Evolutionary conservation across 1,139 yeast genomes (phyloP).

Genomic region (Sugiyamaella grinbergsii): DNA sequence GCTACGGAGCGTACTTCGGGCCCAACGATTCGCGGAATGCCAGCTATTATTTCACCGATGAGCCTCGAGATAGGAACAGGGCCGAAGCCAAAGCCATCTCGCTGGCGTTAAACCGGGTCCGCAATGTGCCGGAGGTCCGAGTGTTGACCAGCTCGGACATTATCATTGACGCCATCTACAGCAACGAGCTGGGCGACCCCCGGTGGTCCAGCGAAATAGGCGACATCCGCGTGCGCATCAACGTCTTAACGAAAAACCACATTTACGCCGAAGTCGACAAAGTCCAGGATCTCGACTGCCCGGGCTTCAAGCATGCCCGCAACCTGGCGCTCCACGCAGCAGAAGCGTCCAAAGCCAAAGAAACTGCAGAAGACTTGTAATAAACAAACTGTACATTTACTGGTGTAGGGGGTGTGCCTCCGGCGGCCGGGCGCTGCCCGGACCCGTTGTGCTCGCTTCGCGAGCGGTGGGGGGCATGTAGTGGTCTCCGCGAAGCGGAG

Average conservation of each 20-base stretch:
- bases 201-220: slow-evolving; percentile 16
- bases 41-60: slow-evolving; percentile 51
- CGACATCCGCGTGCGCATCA: slow-evolving; percentile 12
- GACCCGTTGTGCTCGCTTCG: slow-evolving; percentile 4
- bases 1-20: slow-evolving; percentile 76
- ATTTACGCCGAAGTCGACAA: slow-evolving; percentile 13
- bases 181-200: slow-evolving; percentile 9
- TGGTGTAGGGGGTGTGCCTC: background rate
- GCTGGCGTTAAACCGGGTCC: slow-evolving; percentile 10
- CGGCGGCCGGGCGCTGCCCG: slow-evolving; percentile 17
- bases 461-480: too few species aligned
- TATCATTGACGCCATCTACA: slow-evolving; percentile 14
- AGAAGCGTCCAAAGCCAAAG: slow-evolving; percentile 7
- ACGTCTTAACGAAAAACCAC: slow-evolving; percentile 9
- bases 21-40: slow-evolving; percentile 55
- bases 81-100: slow-evolving; percentile 17
- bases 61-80: slow-evolving; percentile 28
- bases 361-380: slow-evolving; percentile 9
- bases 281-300: background rate
- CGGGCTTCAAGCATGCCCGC: slow-evolving; percentile 8
- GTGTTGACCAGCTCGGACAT: slow-evolving; percentile 13
- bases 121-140: slow-evolving; percentile 7
- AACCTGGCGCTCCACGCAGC: slow-evolving; percentile 15
- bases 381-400: background rate
- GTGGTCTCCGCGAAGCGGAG: too few species aligned